Conservation (phyloP, 352 stramenopile species). For the Pythium pyrilobum region DNA sequence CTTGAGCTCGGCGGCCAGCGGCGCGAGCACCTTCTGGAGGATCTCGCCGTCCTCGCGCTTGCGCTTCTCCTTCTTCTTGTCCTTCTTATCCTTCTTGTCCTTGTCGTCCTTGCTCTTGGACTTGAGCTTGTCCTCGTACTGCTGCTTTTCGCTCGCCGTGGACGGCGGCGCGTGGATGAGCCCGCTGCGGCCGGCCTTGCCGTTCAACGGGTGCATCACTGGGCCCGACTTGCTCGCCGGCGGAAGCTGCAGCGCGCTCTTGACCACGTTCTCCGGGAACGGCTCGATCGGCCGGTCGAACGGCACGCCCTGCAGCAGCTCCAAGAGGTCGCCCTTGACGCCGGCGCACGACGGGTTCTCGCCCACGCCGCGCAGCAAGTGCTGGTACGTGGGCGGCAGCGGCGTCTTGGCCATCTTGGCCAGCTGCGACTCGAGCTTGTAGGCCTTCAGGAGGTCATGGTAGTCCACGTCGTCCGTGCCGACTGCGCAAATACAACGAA, state of each 20-base stretch:
- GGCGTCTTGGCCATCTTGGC: conserved; percentile 52
- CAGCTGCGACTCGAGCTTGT: conserved; percentile 56
- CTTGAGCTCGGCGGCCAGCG: conserved; percentile 56
- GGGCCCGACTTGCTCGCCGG: conserved; percentile 52
- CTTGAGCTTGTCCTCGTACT: conserved; percentile 44
- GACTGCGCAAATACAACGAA: conserved; percentile 24
- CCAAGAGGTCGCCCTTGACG: conserved; percentile 46
- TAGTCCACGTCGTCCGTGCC: conserved; percentile 57
- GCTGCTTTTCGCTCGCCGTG: conserved; percentile 27
- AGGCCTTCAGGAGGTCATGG: conserved; percentile 55
- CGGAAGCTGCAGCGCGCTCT: conserved; percentile 64
- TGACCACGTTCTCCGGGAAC: conserved; percentile 62
- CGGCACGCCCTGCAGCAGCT: conserved; percentile 58
- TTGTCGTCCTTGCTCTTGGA: conserved; percentile 59
- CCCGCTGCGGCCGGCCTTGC: conserved; percentile 36
- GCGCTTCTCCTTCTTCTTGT: conserved; percentile 81
- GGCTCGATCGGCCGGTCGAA: conserved; percentile 79
- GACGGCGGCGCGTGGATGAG: conserved; percentile 63
- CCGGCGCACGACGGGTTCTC: conserved; percentile 31
- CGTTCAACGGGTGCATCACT: conserved; percentile 38
- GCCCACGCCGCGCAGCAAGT: conserved; percentile 65
- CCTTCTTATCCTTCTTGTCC: conserved; percentile 76
- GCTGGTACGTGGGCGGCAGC: conserved; percentile 65
- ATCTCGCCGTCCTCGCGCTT: conserved; percentile 62
- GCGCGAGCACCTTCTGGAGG: conserved; percentile 72